Percentiles rank a stretch among this genome's conserved stretches.
These are phyloP conservation scores for Drosera capensis DNA, from an alignment of 148 eudicot species.

Conservation along the genomic window DNA sequence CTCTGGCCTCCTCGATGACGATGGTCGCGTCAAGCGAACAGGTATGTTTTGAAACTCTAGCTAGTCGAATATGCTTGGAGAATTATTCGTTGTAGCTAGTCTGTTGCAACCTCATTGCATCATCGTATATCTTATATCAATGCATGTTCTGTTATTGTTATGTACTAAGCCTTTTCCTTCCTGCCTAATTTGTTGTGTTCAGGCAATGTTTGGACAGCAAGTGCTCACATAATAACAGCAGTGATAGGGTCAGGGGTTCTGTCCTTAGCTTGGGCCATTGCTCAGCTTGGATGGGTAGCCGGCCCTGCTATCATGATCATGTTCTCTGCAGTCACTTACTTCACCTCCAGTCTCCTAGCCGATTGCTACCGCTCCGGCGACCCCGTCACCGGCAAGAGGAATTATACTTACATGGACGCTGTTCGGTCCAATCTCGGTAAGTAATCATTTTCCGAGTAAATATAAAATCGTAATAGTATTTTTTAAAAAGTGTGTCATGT, in stretches of 20 bases:
- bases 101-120: no score
- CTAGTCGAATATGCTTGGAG: background rate
- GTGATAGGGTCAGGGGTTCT: slow-evolving; percentile 80
- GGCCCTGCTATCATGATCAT: slow-evolving; percentile 57
- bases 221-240: slow-evolving; percentile 76
- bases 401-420: slow-evolving; percentile 80
- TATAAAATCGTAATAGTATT: background rate
- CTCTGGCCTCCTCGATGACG: slow-evolving; percentile 9
- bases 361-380: slow-evolving; percentile 66
- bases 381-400: slow-evolving; percentile 52
- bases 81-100: no score
- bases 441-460: background rate
- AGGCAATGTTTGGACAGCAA: slow-evolving; percentile 73
- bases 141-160: background rate
- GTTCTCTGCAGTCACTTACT: slow-evolving; percentile 62
- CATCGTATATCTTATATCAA: background rate
- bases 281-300: slow-evolving; percentile 76
- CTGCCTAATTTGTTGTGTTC: background rate
- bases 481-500: background rate
- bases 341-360: slow-evolving; percentile 53
- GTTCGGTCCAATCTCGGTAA: slow-evolving; percentile 57
- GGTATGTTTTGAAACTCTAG: background rate
- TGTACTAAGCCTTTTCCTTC: background rate
- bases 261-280: slow-evolving; percentile 64
- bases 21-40: slow-evolving; percentile 14